phyloP scores from a whole-genome alignment of 2,329 filamentous ascomycete species.

The Macrophomina pseudophaseolina region DNA sequence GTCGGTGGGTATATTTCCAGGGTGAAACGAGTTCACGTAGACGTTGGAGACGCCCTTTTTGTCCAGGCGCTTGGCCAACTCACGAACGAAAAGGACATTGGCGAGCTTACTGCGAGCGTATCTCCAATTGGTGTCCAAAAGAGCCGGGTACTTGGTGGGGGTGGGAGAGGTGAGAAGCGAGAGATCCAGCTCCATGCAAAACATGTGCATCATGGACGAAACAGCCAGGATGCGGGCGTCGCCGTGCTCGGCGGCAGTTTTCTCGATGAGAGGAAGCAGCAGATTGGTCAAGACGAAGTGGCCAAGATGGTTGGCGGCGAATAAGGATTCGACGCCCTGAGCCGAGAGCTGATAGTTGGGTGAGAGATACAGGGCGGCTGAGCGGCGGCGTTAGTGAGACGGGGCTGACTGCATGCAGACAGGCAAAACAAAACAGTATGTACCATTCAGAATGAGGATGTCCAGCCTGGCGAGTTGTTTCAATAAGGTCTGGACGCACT shows the following conservation, averaged over 20 bases:
- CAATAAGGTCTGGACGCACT: conserved; percentile 33
- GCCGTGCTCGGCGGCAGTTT: conserved; percentile 21
- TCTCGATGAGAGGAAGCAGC: conserved; percentile 27
- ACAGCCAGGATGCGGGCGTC: conserved; percentile 30
- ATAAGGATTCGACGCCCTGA: conserved; percentile 30
- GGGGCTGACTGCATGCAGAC: conserved; percentile 18
- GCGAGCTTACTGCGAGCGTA: conserved; percentile 43
- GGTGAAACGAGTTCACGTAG: conserved; percentile 41
- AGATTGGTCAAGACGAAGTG: conserved; percentile 31
- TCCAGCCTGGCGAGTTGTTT: conserved; percentile 35
- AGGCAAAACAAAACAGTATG: neutral
- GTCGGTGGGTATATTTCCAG: conserved; percentile 41
- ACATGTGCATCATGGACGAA: conserved; percentile 36
- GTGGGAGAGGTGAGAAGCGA: conserved; percentile 33
- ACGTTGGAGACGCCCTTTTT: conserved; percentile 33
- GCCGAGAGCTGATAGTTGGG: conserved; percentile 34
- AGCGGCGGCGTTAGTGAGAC: neutral
- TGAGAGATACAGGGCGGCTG: conserved; percentile 31
- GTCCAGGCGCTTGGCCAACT: conserved; percentile 35
- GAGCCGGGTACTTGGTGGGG: conserved; percentile 30
- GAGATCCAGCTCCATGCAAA: conserved; percentile 36
- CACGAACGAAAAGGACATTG: conserved; percentile 40
- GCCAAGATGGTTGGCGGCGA: conserved; percentile 32
- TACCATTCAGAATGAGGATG: conserved; percentile 35
- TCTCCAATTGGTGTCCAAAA: conserved; percentile 37